Evolutionary conservation across 139 green algal genomes (phyloP), one percentile per base, ranked within the genome.

Genomic region (Spirogloea muscicola): DNA sequence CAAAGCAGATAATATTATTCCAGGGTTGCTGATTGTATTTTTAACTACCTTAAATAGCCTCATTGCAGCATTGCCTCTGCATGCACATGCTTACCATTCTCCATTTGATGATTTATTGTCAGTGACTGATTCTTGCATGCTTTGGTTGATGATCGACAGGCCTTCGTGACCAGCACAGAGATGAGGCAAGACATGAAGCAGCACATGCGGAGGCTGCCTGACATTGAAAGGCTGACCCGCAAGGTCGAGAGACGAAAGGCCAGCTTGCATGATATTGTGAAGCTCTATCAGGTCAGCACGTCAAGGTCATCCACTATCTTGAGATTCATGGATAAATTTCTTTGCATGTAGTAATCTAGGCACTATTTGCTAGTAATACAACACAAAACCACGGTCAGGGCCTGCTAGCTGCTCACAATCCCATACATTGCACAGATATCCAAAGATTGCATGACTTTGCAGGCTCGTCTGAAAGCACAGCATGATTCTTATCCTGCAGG

Each of bases 261-360:
- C 31, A 86, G 52, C 3, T 84, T 99, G 48, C 65, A 82, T 34
- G 92, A 98, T 68, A 86, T 98, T 68, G 96, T 91, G 83, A 85
- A 90, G 76, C 87, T 77, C 25, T 77, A 77, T 9, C 68, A 76
- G 68, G 68, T 76, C 10, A 74, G 21, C 46, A n/a, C n/a, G n/a
- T n/a, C n/a, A n/a, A n/a, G n/a, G n/a, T n/a, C n/a, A n/a, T n/a
- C n/a, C n/a, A n/a, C n/a, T n/a, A n/a, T n/a, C n/a, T n/a, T n/a
- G 41, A 10, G 5, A 34, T 25, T 68, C 29, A 21, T 65, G 10
- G 13, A 41, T 16, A 65, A 65, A 57, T 29, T 16, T 16, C 10
- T 42, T 29, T 65, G 13, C 29, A n/a, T 65, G 16, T 65, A 16
- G 13, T 65, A n/a, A 10, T 10, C 31, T 10, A 65, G 10, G 10